Percentiles rank a stretch among this genome's conserved stretches.
Conservation (phyloP, 129 eudicot species). For the Flaveria bidentis region DNA sequence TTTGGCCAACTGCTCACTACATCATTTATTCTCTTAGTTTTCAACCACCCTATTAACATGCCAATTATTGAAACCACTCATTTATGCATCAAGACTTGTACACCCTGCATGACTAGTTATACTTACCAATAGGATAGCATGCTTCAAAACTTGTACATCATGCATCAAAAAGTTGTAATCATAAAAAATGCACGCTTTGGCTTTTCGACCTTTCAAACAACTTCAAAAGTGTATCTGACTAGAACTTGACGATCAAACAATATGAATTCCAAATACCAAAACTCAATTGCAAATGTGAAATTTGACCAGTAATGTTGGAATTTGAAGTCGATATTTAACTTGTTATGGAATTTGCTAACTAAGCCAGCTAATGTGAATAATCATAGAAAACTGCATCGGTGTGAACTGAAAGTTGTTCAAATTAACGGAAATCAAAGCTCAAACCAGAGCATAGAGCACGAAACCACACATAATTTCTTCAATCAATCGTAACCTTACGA, state of each 20-base stretch:
- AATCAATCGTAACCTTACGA: conserved; percentile 6
- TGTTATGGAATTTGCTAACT: neutral
- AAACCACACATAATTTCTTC: conserved; percentile 9
- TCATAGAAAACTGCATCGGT: neutral
- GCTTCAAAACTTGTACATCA: conserved; percentile 11
- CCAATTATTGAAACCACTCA: conserved; percentile 13
- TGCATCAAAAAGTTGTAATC: conserved; percentile 22
- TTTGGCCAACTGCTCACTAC: conserved; percentile 22
- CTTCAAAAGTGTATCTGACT: conserved; percentile 1
- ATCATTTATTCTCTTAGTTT: conserved; percentile 15
- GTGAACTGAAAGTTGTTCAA: conserved; percentile 8
- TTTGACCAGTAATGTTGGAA: neutral
- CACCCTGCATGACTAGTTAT: conserved; percentile 14
- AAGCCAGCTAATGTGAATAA: conserved; percentile 11
- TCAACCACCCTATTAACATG: conserved; percentile 20
- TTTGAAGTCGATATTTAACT: neutral
- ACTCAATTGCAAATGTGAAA: neutral
- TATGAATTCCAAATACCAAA: conserved; percentile 7
- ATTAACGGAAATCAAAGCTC: neutral
- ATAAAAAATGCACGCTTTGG: neutral
- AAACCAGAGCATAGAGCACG: neutral
- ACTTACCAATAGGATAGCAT: conserved; percentile 9
- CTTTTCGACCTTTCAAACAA: conserved; percentile 23
- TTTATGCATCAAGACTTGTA: conserved; percentile 27
- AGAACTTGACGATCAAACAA: conserved; percentile 9